Evolutionary conservation across 2,329 filamentous ascomycete species (phyloP).

Genomic region (Elsinoe batatas): DNA sequence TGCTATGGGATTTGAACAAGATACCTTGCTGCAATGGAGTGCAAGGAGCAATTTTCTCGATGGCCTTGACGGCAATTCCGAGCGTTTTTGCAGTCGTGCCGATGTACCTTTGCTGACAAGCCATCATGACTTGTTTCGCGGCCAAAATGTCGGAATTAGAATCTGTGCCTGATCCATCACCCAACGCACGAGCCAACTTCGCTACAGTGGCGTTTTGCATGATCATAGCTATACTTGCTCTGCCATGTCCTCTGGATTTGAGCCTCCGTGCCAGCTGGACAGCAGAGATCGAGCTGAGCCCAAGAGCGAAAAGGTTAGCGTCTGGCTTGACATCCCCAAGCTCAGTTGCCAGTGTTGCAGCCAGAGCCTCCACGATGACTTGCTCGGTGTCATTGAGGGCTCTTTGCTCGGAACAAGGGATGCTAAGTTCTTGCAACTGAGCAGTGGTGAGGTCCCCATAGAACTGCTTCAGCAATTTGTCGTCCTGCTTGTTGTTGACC

Average conservation of each 20-base stretch:
- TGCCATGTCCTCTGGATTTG: slow-evolving; percentile 50
- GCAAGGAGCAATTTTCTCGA: slow-evolving; percentile 71
- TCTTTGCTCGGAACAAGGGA: slow-evolving; percentile 19
- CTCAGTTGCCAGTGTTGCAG: slow-evolving; percentile 41
- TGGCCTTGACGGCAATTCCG: slow-evolving; percentile 38
- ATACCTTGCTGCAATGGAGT: slow-evolving; percentile 82
- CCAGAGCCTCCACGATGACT: slow-evolving; percentile 46
- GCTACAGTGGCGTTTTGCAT: slow-evolving; percentile 46
- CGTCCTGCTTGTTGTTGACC: slow-evolving; percentile 81
- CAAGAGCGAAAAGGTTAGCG: slow-evolving; percentile 73
- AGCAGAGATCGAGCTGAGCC: slow-evolving; percentile 78
- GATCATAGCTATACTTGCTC: slow-evolving; percentile 55
- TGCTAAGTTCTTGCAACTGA: slow-evolving; percentile 44
- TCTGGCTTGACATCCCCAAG: slow-evolving; percentile 38
- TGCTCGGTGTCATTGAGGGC: slow-evolving; percentile 32
- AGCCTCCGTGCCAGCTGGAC: slow-evolving; percentile 59
- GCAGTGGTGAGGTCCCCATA: slow-evolving; percentile 54
- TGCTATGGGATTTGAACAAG: slow-evolving; percentile 58
- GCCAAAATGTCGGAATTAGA: slow-evolving; percentile 31
- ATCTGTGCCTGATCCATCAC: slow-evolving; percentile 10
- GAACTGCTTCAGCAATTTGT: slow-evolving; percentile 55
- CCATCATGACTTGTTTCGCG: slow-evolving; percentile 51
- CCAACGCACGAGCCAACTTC: slow-evolving; percentile 31
- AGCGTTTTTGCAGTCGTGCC: slow-evolving; percentile 45
- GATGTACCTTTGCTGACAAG: slow-evolving; percentile 53